phyloP scores from a whole-genome alignment of 768 basidiomycete species.

The Rhizopogon sp. region DNA sequence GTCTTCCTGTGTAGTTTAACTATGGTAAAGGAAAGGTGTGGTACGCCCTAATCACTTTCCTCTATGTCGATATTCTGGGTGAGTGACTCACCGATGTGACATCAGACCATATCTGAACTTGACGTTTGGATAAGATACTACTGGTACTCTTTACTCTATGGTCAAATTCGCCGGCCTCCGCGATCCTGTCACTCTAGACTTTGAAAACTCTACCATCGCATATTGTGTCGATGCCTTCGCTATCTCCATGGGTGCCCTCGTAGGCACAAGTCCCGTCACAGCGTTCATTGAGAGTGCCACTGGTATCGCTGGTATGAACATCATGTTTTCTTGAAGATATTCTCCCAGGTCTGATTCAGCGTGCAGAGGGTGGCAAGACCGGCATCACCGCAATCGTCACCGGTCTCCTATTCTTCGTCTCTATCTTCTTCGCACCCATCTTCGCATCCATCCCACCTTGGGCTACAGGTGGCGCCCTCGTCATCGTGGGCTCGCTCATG shows the following conservation, averaged over 20 bases:
- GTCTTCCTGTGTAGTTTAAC: conserved; percentile 33
- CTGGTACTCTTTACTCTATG: conserved; percentile 85
- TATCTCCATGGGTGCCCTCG: conserved; percentile 75
- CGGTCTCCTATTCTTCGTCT: conserved; percentile 75
- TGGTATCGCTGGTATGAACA: conserved; percentile 58
- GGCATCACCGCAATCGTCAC: conserved; percentile 74
- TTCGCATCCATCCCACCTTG: conserved; percentile 84
- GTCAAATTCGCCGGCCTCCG: conserved; percentile 87
- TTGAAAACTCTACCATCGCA: conserved; percentile 77
- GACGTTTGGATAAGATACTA: conserved; percentile 28
- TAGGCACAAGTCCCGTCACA: conserved; percentile 79
- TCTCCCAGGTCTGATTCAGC: conserved; percentile 8
- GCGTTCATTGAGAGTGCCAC: conserved; percentile 82
- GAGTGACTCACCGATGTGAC: conserved; percentile 9
- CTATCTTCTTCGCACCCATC: conserved; percentile 84
- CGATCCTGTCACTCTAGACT: conserved; percentile 79
- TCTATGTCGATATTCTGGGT: conserved; percentile 86
- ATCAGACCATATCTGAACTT: conserved; percentile 7
- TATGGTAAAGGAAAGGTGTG: conserved; percentile 68
- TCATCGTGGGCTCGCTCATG: conserved; percentile 87
- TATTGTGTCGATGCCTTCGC: conserved; percentile 82
- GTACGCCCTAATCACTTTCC: conserved; percentile 86
- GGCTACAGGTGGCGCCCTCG: conserved; percentile 83
- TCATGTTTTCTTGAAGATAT: not conserved
- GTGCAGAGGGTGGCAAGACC: conserved; percentile 79